A percentile compares a stretch with the other conserved stretches of the same genome.
phyloP scores from a whole-genome alignment of 23 red algal genomes.

The Chondrus crispus region DNA sequence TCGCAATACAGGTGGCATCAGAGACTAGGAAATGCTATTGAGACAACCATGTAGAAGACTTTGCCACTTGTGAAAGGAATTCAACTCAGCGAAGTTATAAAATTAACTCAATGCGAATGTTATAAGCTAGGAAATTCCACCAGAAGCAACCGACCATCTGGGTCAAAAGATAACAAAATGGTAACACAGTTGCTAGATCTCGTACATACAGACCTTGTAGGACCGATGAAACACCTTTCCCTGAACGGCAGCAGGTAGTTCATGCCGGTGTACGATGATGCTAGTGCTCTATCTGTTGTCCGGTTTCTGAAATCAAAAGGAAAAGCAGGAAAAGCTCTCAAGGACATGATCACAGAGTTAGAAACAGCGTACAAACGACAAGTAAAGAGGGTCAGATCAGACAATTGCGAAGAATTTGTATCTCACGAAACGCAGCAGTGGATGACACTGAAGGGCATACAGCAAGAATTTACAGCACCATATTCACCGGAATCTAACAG shows the following conservation, averaged over 20 bases:
- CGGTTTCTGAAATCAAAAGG: background rate
- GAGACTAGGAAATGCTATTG: background rate
- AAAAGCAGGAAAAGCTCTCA: background rate
- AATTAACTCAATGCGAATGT: background rate
- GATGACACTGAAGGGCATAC: background rate
- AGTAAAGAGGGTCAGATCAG: background rate
- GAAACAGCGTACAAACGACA: background rate
- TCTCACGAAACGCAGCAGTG: background rate
- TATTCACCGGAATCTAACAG: background rate
- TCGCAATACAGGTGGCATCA: background rate
- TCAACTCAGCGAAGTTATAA: background rate
- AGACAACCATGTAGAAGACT: background rate
- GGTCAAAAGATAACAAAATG: background rate
- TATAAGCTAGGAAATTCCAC: background rate
- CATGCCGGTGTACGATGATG: background rate
- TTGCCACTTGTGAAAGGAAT: background rate
- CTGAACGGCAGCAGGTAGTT: too few species aligned
- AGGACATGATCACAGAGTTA: background rate
- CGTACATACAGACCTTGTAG: background rate
- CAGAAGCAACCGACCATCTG: background rate
- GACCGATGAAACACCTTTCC: background rate
- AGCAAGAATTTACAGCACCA: background rate
- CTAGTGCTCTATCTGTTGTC: background rate
- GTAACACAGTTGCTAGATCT: background rate
- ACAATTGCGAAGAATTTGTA: background rate